Base-by-base conservation (phyloP, 768 basidiomycete genomes). In the Gloeophyllum trabeum region DNA sequence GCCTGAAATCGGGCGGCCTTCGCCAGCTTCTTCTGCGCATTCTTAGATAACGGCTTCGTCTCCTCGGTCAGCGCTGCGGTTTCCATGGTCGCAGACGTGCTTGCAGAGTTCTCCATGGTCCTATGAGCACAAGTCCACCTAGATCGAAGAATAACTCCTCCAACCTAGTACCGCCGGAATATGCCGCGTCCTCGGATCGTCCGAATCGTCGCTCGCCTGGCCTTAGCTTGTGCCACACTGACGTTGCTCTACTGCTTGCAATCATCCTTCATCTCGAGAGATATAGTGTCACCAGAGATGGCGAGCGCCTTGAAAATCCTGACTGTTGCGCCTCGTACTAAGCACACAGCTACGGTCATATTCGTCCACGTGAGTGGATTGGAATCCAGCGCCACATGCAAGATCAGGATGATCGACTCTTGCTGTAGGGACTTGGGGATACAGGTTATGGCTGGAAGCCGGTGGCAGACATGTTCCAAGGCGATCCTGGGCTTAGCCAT, bases 261-360 rank as follows among this genome's bases (percentile, higher is more conserved):
- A 32, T 32, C 28, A 16, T 32, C 28, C 10, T 32, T n/a, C n/a
- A n/a, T n/a, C n/a, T n/a, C n/a, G n/a, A n/a, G n/a, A n/a, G n/a
- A n/a, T n/a, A n/a, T n/a, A n/a, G n/a, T n/a, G n/a, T n/a, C 28
- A 32, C 10, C 10, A 32, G 28, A 32, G 10, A 32, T 32, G 28
- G 28, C 28, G 55, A 34, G 47, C 20, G 20, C 36, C 20, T 64
- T 80, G 41, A 70, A 72, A 51, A 70, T 56, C 57, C 58, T 81
- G 48, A 64, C 69, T 23, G 65, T 83, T 23, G 64, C 71, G 26
- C 67, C 86, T 7, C 54, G 64, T 32, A 53, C 64, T 28, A 76
- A 71, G 48, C 91, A 94, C 60, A 80, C 85, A 5, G 86, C 88
- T 5, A 91, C 88, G 0, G 76, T 94, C 48, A 82, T 94, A 53